Evolutionary conservation across 768 basidiomycete species (phyloP).

Genomic region (Hemileccinum rubropunctum): DNA sequence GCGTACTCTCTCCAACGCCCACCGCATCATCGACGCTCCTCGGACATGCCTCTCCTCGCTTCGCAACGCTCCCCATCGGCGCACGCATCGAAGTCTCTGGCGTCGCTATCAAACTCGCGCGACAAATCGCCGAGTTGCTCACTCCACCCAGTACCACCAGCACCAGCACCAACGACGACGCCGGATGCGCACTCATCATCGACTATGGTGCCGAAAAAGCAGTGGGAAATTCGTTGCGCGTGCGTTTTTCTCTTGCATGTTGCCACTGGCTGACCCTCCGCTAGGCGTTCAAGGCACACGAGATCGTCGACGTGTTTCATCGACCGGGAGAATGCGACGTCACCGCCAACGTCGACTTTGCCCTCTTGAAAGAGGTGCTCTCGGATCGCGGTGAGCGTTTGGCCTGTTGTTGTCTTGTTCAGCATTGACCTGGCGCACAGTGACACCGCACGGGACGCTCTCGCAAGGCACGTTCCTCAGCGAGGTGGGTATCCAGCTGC

Average conservation of each 20-base stretch:
- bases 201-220: slow-evolving; percentile 83
- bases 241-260: slow-evolving; percentile 41
- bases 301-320: slow-evolving; percentile 80
- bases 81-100: slow-evolving; percentile 80
- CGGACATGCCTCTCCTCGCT: slow-evolving; percentile 65
- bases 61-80: slow-evolving; percentile 63
- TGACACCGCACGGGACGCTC: slow-evolving; percentile 61
- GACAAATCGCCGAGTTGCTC: slow-evolving; percentile 65
- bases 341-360: slow-evolving; percentile 97
- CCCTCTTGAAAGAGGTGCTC: slow-evolving; percentile 78
- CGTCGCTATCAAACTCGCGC: slow-evolving; percentile 63
- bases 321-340: slow-evolving; percentile 86
- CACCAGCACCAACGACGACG: slow-evolving; percentile 3
- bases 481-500: slow-evolving; percentile 70
- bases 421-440: slow-evolving; percentile 23
- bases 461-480: slow-evolving; percentile 74
- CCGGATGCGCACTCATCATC: slow-evolving; percentile 72
- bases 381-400: slow-evolving; percentile 52
- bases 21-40: slow-evolving; percentile 54
- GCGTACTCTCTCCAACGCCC: slow-evolving; percentile 63
- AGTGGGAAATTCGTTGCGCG: slow-evolving; percentile 77
- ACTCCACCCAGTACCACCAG: background rate
- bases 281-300: slow-evolving; percentile 89
- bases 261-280: background rate
- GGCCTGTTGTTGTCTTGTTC: background rate